Evolutionary conservation across 495 filamentous ascomycete genomes (phyloP), one percentile per base, ranked within the genome.

Genomic region (Tuber indicum): DNA sequence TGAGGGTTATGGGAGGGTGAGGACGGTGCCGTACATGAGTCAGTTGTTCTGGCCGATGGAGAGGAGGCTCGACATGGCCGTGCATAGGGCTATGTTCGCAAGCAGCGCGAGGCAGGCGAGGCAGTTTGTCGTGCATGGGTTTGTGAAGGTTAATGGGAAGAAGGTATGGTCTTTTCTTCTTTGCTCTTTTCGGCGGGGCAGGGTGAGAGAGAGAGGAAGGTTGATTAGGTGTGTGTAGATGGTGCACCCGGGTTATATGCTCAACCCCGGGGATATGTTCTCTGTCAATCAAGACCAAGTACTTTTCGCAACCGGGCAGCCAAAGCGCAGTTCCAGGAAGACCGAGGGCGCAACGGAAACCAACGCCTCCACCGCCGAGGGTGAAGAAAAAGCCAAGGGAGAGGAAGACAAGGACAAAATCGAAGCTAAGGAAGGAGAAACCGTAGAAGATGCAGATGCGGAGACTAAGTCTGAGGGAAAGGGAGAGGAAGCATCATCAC

Each of bases 191-290:
- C 8, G 6, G 8, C 26, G 36, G 45, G 42, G 4, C 14, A 14
- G n/a, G 47, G 39, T 10, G 43, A 7, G 12, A 46, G 45, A 46
- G 45, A 46, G 23, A 70, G 42, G 19, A 17, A 69, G 58, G 72
- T 32, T 58, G 69, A 74, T 74, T 66, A 1, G 47, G 74, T 32
- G 71, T 42, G 6, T 46, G 43, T 81, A 98, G 96, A 97, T 98
- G 92, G 88, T 87, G 71, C 91, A 97, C 83, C 94, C 96, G 1
- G 91, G 93, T 77, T 99, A 98, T 86, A 92, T 94, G 82, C 91
- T 99, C 43, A 99, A 99, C 85, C 96, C 96, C 16, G 96, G 96
- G 72, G 96, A 99, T 83, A 92, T 99, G 87, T 99, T 98, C 88
- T 92, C 95, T 82, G 96, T 99, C 82, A 92, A 97, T 12, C 88